Percentiles rank a stretch among this genome's conserved stretches.
phyloP scores from a whole-genome alignment of 163 green algal species.

The Chlamydomonas reinhardtii region DNA sequence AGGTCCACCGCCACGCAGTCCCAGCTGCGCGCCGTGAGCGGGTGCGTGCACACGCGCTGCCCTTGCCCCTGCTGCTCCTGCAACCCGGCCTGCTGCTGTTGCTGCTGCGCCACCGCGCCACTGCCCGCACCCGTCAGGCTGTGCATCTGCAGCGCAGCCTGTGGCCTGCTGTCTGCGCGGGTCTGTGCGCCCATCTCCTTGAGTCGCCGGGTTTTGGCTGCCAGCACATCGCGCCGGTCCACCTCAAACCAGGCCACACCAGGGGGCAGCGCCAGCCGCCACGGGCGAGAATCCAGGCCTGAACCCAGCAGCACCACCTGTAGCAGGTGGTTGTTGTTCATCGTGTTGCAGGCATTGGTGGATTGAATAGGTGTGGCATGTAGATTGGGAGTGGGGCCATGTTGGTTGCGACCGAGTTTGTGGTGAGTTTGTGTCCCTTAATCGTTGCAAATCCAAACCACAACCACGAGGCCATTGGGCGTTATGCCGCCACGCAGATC shows the following conservation, averaged over 20 bases:
- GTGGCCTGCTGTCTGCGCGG: neutral
- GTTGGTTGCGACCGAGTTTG: no score
- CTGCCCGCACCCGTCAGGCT: neutral
- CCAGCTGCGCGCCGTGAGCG: neutral
- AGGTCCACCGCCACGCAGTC: neutral
- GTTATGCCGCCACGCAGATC: no score
- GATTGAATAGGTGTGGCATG: no score
- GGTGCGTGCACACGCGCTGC: neutral
- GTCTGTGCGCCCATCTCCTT: neutral
- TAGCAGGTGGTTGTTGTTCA: no score
- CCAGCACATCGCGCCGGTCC: slow-evolving; percentile 39
- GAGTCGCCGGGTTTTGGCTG: neutral
- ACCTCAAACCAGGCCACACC: slow-evolving; percentile 75
- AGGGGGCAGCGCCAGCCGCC: slow-evolving; percentile 70
- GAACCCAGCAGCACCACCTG: slow-evolving; percentile 66
- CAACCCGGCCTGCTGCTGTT: neutral
- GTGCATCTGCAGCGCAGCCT: neutral
- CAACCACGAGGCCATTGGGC: no score
- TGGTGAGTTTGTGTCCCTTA: no score
- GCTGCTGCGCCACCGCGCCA: neutral
- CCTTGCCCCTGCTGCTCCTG: neutral
- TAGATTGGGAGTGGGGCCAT: no score
- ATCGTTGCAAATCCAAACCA: no score
- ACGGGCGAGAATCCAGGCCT: slow-evolving; percentile 78
- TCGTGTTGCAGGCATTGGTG: no score